phyloP scores from a whole-genome alignment of 1,139 yeast species.

The Lodderomyces elongisporus region DNA sequence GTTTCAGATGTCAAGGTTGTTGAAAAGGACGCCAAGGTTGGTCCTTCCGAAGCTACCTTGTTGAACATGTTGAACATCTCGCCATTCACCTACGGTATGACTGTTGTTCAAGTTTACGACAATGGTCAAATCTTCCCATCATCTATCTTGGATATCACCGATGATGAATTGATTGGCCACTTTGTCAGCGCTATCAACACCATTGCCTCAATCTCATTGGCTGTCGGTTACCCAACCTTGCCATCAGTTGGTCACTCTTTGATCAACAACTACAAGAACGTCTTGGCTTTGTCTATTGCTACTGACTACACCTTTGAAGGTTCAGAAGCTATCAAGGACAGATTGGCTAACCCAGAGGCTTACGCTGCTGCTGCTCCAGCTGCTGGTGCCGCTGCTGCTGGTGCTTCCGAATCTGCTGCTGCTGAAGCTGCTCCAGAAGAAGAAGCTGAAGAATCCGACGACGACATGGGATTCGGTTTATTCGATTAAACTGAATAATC shows the following conservation, averaged over 20 bases:
- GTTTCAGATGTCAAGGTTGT: slow-evolving; percentile 96
- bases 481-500: slow-evolving; percentile 73
- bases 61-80: slow-evolving; percentile 99
- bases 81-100: slow-evolving; percentile 99
- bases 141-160: slow-evolving; percentile 95
- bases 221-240: slow-evolving; percentile 98
- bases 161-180: slow-evolving; percentile 90
- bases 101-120: slow-evolving; percentile 95
- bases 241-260: slow-evolving; percentile 99
- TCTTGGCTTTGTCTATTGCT: slow-evolving; percentile 96
- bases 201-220: slow-evolving; percentile 95
- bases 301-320: slow-evolving; percentile 99
- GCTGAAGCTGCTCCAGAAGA: slow-evolving; percentile 71
- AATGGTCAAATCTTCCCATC: slow-evolving; percentile 98
- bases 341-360: slow-evolving; percentile 76
- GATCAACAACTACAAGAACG: slow-evolving; percentile 98
- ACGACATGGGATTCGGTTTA: slow-evolving; percentile 97
- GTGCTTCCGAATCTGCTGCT: slow-evolving; percentile 59
- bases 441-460: slow-evolving; percentile 59
- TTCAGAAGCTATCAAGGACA: slow-evolving; percentile 98
- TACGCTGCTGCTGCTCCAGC: slow-evolving; percentile 99
- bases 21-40: slow-evolving; percentile 79
- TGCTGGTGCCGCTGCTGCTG: slow-evolving; percentile 86
- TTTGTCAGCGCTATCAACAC: slow-evolving; percentile 88
- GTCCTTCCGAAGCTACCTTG: slow-evolving; percentile 98